Percentiles rank a stretch among this genome's conserved stretches.
These are phyloP conservation scores for Elongisporangium anandrum DNA, from an alignment of 352 stramenopile species.

Conservation along the genomic window DNA sequence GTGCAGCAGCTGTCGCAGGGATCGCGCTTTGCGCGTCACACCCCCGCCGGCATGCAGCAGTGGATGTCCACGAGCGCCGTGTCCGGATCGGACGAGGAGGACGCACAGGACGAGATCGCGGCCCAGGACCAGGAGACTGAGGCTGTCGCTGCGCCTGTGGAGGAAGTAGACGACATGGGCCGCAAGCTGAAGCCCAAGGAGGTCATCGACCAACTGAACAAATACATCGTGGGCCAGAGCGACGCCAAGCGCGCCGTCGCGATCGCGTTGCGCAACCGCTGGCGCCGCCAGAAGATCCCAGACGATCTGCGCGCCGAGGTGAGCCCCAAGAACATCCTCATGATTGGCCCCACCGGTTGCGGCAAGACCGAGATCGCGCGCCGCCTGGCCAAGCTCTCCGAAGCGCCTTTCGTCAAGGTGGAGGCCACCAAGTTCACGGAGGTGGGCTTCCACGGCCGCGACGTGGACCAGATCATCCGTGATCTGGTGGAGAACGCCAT, in stretches of 20 bases:
- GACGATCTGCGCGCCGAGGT: slow-evolving; percentile 89
- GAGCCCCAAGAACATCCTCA: slow-evolving; percentile 99
- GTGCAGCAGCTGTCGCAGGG: neutral
- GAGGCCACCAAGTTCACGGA: slow-evolving; percentile 99
- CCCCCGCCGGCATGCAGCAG: neutral
- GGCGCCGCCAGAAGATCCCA: slow-evolving; percentile 94
- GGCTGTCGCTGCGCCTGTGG: slow-evolving; percentile 13
- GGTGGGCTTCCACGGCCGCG: slow-evolving; percentile 98
- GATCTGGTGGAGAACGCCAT: slow-evolving; percentile 98
- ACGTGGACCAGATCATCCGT: slow-evolving; percentile 99
- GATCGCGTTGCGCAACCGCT: slow-evolving; percentile 98
- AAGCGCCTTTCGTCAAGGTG: slow-evolving; percentile 97
- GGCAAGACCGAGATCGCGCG: slow-evolving; percentile 98
- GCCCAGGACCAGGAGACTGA: slow-evolving; percentile 11
- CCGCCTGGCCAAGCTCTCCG: slow-evolving; percentile 94
- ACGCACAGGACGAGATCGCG: slow-evolving; percentile 17
- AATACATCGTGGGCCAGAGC: slow-evolving; percentile 97
- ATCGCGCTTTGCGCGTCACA: neutral
- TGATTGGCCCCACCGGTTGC: slow-evolving; percentile 98
- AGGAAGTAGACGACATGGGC: slow-evolving; percentile 48
- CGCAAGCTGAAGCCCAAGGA: slow-evolving; percentile 89
- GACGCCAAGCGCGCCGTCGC: slow-evolving; percentile 98
- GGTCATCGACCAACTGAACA: slow-evolving; percentile 94
- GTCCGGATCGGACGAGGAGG: slow-evolving; percentile 10
- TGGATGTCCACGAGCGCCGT: slow-evolving; percentile 18